Conservation (phyloP, 2,329 filamentous ascomycete genomes). For the Sporothrix euskadiensis region DNA sequence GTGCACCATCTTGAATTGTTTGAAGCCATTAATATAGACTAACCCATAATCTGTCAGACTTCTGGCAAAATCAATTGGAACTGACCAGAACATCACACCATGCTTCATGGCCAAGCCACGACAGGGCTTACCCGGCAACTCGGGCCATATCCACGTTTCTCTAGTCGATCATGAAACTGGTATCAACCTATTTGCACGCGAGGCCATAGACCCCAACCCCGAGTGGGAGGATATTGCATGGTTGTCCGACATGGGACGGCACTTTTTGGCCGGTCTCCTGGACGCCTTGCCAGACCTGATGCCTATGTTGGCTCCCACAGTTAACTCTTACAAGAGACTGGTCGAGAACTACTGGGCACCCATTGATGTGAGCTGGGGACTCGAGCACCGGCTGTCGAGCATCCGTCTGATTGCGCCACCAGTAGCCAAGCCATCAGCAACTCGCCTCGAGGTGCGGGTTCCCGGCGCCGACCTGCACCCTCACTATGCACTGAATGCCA, state of each 20-base stretch:
- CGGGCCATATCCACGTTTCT: constrained; percentile 93
- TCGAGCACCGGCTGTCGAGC: constrained; percentile 90
- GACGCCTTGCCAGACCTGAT: constrained; percentile 91
- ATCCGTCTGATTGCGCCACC: constrained; percentile 88
- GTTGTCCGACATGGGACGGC: constrained; percentile 83
- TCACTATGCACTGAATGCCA: constrained; percentile 80
- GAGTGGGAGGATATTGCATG: constrained; percentile 73
- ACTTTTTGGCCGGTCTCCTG: constrained; percentile 89
- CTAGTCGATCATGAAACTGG: constrained; percentile 74
- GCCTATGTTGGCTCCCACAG: constrained; percentile 88
- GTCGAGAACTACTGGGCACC: constrained; percentile 99
- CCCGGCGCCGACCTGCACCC: constrained; percentile 94
- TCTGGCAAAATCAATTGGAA: constrained; percentile 83
- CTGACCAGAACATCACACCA: constrained; percentile 85
- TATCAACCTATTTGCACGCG: constrained; percentile 80
- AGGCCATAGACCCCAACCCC: constrained; percentile 68
- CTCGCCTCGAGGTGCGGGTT: constrained; percentile 88
- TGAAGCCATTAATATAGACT: no score
- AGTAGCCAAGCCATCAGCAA: constrained; percentile 78
- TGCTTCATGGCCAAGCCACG: constrained; percentile 99
- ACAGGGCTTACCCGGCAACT: constrained; percentile 88
- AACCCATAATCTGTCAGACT: constrained; percentile 45
- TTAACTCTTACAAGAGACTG: constrained; percentile 97
- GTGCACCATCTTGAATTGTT: no score
- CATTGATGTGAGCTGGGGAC: constrained; percentile 93